Evolutionary conservation across 139 green algal species (phyloP).

Genomic region (Trebouxia sp.): DNA sequence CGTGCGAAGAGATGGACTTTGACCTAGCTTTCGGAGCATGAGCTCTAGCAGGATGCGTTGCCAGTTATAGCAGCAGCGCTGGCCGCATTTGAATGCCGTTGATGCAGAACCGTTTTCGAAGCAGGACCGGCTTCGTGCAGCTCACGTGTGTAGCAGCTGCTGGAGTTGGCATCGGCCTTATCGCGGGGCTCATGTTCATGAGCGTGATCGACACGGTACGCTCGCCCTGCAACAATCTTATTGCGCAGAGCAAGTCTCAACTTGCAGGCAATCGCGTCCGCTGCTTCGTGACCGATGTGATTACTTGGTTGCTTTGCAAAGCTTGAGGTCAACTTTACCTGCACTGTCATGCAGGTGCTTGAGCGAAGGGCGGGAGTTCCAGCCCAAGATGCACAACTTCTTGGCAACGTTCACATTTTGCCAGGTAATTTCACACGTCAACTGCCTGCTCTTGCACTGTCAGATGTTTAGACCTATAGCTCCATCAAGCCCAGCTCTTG

Average conservation of each 20-base stretch:
- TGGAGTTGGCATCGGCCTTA: conserved; percentile 12
- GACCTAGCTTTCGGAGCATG: too few relatives aligned
- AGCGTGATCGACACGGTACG: conserved; percentile 48
- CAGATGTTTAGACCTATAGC: too few relatives aligned
- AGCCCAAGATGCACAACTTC: background rate
- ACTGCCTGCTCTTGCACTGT: conserved; percentile 7
- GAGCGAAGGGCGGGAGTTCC: background rate
- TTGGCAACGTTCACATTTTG: background rate
- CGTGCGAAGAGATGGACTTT: too few relatives aligned
- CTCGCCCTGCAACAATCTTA: background rate
- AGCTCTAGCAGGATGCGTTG: too few relatives aligned
- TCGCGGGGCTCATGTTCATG: conserved; percentile 50
- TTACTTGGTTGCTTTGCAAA: too few relatives aligned
- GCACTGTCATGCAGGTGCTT: too few relatives aligned
- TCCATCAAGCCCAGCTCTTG: too few relatives aligned
- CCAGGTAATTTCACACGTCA: background rate
- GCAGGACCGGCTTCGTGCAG: background rate
- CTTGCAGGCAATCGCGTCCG: too few relatives aligned
- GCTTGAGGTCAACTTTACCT: too few relatives aligned
- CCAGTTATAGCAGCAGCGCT: too few relatives aligned
- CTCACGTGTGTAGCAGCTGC: background rate
- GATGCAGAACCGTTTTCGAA: background rate
- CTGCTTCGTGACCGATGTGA: too few relatives aligned
- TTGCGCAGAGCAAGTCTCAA: background rate
- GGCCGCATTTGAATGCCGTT: too few relatives aligned